Conservation (phyloP, 805 yeast species). For the Cyberlindnera suaveolens region DNA sequence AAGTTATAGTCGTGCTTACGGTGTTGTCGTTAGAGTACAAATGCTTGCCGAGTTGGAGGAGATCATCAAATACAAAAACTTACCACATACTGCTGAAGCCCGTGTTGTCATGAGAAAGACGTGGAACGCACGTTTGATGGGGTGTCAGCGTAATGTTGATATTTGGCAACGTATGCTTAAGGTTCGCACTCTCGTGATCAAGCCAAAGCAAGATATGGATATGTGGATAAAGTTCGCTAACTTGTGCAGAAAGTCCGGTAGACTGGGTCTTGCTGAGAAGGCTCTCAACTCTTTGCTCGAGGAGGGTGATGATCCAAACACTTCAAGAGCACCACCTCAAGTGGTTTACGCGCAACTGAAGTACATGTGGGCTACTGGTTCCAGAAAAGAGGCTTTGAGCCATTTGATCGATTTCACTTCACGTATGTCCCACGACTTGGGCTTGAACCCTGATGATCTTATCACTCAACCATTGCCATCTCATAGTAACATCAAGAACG, state of each 20-base stretch:
- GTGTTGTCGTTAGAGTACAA: slow-evolving; percentile 93
- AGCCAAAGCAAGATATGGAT: slow-evolving; percentile 94
- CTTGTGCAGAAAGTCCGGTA: slow-evolving; percentile 87
- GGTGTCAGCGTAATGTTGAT: slow-evolving; percentile 95
- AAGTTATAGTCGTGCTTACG: slow-evolving; percentile 93
- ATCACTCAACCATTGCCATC: slow-evolving; percentile 82
- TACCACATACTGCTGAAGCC: slow-evolving; percentile 79
- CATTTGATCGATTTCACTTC: slow-evolving; percentile 88
- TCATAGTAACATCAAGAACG: slow-evolving; percentile 50
- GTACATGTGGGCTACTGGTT: slow-evolving; percentile 95
- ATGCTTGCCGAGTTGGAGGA: slow-evolving; percentile 97
- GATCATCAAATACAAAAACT: slow-evolving; percentile 78
- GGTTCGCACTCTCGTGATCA: slow-evolving; percentile 86
- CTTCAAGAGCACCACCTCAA: slow-evolving; percentile 88
- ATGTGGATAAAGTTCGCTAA: slow-evolving; percentile 99
- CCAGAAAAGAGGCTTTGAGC: slow-evolving; percentile 75
- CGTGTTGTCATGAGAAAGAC: slow-evolving; percentile 77
- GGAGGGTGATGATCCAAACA: slow-evolving; percentile 49
- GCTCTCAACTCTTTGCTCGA: slow-evolving; percentile 76
- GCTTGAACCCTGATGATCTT: slow-evolving; percentile 79
- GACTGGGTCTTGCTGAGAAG: slow-evolving; percentile 88
- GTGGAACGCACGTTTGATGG: slow-evolving; percentile 88
- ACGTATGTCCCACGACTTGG: slow-evolving; percentile 81
- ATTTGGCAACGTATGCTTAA: slow-evolving; percentile 97
- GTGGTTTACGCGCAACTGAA: slow-evolving; percentile 96